These are phyloP conservation scores for Lavandula angustifolia DNA, from an alignment of 257 asterid genomes.

Conservation along the genomic window DNA sequence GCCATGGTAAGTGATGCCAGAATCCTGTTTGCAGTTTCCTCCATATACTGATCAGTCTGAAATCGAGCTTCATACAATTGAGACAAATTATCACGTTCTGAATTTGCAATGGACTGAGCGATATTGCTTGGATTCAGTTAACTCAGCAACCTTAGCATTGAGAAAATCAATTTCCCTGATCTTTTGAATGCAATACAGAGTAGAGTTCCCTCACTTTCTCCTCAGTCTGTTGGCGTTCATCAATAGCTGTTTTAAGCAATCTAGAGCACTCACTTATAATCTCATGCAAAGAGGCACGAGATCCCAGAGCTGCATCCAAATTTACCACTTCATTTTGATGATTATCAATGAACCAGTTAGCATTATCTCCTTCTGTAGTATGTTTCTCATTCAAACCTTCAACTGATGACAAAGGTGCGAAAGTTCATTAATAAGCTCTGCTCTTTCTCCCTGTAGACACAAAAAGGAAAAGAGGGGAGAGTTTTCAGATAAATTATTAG, in stretches of 20 bases:
- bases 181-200: constrained; percentile 46
- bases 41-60: constrained; percentile 49
- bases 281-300: constrained; percentile 51
- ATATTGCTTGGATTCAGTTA: constrained; percentile 45
- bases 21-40: constrained; percentile 55
- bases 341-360: constrained; percentile 35
- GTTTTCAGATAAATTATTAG: constrained; percentile 24
- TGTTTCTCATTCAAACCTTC: constrained; percentile 42
- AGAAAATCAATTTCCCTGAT: constrained; percentile 67
- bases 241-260: constrained; percentile 39
- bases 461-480: not conserved
- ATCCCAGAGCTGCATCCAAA: constrained; percentile 29
- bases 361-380: constrained; percentile 33
- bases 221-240: constrained; percentile 40
- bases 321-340: constrained; percentile 20
- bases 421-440: constrained; percentile 48
- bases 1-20: constrained; percentile 49
- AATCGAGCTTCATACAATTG: constrained; percentile 40
- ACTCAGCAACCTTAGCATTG: constrained; percentile 51
- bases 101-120: constrained; percentile 39
- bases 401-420: constrained; percentile 45
- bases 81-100: constrained; percentile 38
- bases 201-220: constrained; percentile 51
- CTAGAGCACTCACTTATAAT: constrained; percentile 55
- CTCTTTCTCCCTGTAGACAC: constrained; percentile 69